Conservation (phyloP, 495 filamentous ascomycete species). For the Xanthoparmelia taractica region DNA sequence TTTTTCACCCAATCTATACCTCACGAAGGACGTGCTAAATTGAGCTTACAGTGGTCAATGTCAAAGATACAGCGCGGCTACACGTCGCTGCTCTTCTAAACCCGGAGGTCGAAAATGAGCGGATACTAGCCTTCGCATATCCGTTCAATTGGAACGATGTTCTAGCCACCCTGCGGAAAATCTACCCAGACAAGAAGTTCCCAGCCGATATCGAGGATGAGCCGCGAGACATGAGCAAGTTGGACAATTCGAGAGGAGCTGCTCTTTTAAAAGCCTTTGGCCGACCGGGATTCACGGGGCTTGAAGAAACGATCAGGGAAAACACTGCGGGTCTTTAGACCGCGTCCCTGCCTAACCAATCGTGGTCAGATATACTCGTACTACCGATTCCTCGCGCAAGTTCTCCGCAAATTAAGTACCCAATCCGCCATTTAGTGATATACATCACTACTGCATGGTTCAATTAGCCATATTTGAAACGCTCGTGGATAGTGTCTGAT, state of each 20-base stretch:
- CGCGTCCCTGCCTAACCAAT: not conserved
- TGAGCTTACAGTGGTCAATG: conserved; percentile 32
- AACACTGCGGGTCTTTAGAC: conserved; percentile 4
- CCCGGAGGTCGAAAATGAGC: conserved; percentile 34
- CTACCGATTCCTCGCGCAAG: too few species aligned
- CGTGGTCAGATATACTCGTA: not conserved
- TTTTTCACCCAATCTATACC: not conserved
- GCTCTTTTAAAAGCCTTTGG: conserved; percentile 23
- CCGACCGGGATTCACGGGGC: conserved; percentile 19
- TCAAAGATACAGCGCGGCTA: conserved; percentile 42
- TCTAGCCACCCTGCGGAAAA: conserved; percentile 21
- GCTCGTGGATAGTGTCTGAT: too few species aligned
- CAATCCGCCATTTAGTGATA: too few species aligned
- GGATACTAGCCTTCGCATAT: conserved; percentile 41
- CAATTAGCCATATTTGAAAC: too few species aligned
- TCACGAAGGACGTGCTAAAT: not conserved
- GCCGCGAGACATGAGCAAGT: conserved; percentile 24
- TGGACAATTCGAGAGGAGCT: conserved; percentile 22
- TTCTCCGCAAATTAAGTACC: too few species aligned
- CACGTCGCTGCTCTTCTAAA: conserved; percentile 43
- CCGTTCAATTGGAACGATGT: conserved; percentile 35
- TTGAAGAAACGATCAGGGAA: conserved; percentile 18
- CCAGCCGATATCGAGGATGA: conserved; percentile 25
- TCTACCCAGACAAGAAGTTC: conserved; percentile 25
- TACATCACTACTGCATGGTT: too few species aligned